Evolutionary conservation across 371 early-diverging fungal genomes (phyloP).

Genomic region (Chytridiales sp.): DNA sequence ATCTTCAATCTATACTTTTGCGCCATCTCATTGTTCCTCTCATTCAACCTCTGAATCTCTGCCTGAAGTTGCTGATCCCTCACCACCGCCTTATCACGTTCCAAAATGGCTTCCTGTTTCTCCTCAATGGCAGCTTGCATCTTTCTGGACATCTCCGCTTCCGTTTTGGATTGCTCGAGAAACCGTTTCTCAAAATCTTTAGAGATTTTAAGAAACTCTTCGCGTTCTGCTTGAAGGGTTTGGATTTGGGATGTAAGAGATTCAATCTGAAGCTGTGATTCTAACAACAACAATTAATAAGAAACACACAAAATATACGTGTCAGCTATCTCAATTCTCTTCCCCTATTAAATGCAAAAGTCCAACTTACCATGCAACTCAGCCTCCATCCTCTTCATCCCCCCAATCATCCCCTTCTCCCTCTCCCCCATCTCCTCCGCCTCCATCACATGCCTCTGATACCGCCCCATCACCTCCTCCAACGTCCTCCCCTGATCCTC

Average conservation of each 20-base stretch:
- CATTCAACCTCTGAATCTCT: conserved; percentile 31
- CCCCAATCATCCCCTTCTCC: conserved; percentile 31
- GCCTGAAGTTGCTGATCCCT: conserved; percentile 31
- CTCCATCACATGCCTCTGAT: conserved; percentile 35
- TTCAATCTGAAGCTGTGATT: no score
- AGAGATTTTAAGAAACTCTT: conserved; percentile 14
- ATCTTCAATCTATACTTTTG: conserved; percentile 28
- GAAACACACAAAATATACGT: background rate
- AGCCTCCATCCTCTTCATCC: conserved; percentile 19
- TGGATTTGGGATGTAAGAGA: conserved; percentile 6
- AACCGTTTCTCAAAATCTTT: conserved; percentile 21
- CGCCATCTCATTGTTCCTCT: conserved; percentile 30
- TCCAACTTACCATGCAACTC: conserved; percentile 30
- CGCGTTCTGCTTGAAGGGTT: conserved; percentile 10
- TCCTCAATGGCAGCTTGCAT: conserved; percentile 16
- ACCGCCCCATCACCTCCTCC: conserved; percentile 37
- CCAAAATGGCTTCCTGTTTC: conserved; percentile 36
- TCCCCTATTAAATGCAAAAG: conserved; percentile 3
- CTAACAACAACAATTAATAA: no score
- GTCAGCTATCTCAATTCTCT: conserved; percentile 19
- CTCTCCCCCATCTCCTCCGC: conserved; percentile 23
- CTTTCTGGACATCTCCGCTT: conserved; percentile 9
- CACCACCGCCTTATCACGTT: conserved; percentile 36
- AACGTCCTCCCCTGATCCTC: conserved; percentile 12
- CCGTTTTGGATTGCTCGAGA: conserved; percentile 14